Base-by-base conservation (phyloP, 1,284 basidiomycete species). In the Tremellales sp. region DNA sequence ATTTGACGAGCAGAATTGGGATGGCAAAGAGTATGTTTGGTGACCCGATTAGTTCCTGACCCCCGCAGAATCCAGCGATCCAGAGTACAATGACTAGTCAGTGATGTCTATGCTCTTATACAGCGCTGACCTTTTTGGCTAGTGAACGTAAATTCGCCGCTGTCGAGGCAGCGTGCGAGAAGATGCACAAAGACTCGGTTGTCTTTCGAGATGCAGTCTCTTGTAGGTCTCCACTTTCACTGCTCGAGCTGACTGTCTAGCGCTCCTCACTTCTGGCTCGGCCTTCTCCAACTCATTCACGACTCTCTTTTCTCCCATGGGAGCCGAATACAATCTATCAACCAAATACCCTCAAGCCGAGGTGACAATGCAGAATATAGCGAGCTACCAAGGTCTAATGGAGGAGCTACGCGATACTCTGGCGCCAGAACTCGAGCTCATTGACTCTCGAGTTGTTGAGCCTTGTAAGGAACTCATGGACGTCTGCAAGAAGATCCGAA, bases 351-450 rank as follows among this genome's bases (percentile, higher is more conserved):
- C 93, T 1, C 79, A 87, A 13, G 77, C 86, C 1, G 80, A 78
- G 35, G 80, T 84, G 45, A 95, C 93, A 0, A 79, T 97, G 56
- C 76, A 81, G 63, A 86, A 87, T 72, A 82, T 92, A 50, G 77
- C 79, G 22, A 75, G 79, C 53, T 88, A 87, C 68, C 78, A 85
- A 62, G 75, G 75, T 33, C 74, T 83, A 18, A 83, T 97, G 81
- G 86, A 89, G 48, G 92, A 97, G 66, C 77, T 98, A 50, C 81
- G 82, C 52, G 68, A 73, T 56, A 79, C 87, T 1, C 79, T 97
- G 38, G 76, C 81, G 2, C 95, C 95, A 14, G 95, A 99, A 74
- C 78, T 98, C 19, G 94, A 99, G 70, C 79, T 99, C 53, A 93
- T 99, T 66, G 87, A 95, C 57, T 85, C 82, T 51, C 79, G 93